Evolutionary conservation across 1,284 basidiomycete species (phyloP), one percentile per base, ranked within the genome.

Genomic region (Pseudozyma sp.): DNA sequence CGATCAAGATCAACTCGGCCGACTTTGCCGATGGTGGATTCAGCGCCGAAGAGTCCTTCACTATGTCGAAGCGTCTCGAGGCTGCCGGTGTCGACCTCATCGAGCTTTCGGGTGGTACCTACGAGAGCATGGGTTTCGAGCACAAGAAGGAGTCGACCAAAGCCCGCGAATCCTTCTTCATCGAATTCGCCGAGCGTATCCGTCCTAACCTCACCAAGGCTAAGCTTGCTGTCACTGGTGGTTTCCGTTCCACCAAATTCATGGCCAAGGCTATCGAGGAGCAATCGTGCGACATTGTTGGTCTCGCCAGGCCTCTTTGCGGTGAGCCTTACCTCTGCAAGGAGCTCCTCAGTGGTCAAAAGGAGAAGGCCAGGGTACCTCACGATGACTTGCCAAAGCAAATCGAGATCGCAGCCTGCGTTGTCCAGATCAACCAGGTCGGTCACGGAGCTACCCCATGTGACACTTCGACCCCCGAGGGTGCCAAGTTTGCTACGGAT

Each of bases 81-180:
- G 62, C 59, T 42, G 74, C 74, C 6, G 74, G 74, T 36, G 84
- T 94, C 1, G 93, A 94, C 84, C 92, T 93, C 80, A 90, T 95
- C 55, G 92, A 95, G 86, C 89, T 95, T 61, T 93, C 91, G 66
- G 94, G 93, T 8, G 93, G 93, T 2, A 91, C 92, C 79, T 95
- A 95, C 79, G 92, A 94, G 82, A 89, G 88, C 36, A 91, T 92
- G 71, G 90, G 92, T 90, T 80, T 52, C 87, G 55, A 68, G 67
- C 59, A 63, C 74, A 76, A 76, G 57, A 63, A 70, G 60, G 68
- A 73, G 47, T 68, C 72, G n/a, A 78, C 75, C 38, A 70, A 70
- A 31, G 59, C 89, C 87, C 53, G 87, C 88, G 82, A 86, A 87
- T 78, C 85, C 83, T 74, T 85, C 89, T 75, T 87, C 58, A 71